These are phyloP conservation scores for Fusarium redolens DNA, from an alignment of 2,329 filamentous ascomycete genomes.

Conservation along the genomic window DNA sequence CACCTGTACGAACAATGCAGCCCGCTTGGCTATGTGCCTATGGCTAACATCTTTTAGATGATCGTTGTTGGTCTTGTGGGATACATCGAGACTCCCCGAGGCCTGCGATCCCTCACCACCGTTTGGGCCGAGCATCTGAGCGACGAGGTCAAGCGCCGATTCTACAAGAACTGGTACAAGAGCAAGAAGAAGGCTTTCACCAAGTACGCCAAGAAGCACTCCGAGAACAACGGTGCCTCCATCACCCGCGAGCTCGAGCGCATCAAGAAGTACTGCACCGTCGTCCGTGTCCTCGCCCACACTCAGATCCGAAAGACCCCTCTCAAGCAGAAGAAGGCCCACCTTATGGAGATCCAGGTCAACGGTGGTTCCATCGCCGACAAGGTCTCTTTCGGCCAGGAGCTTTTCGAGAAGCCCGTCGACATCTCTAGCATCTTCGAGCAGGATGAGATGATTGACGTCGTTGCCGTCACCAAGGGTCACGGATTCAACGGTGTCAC, in stretches of 20 bases:
- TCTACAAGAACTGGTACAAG: constrained; percentile 99
- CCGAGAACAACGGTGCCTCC: constrained; percentile 88
- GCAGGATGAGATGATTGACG: constrained; percentile 99
- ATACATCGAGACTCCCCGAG: constrained; percentile 99
- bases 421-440: constrained; percentile 95
- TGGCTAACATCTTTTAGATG: constrained; percentile 86
- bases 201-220: constrained; percentile 99
- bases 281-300: constrained; percentile 98
- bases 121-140: constrained; percentile 99
- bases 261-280: constrained; percentile 99
- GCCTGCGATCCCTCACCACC: constrained; percentile 98
- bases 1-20: constrained; percentile 92
- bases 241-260: constrained; percentile 98
- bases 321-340: constrained; percentile 99
- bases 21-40: constrained; percentile 81
- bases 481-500: constrained; percentile 99
- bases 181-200: constrained; percentile 99
- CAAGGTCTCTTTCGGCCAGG: constrained; percentile 96
- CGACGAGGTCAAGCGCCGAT: constrained; percentile 98
- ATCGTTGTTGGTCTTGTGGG: constrained; percentile 99
- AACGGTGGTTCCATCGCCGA: constrained; percentile 96
- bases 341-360: constrained; percentile 99
- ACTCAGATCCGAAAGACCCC: constrained; percentile 99
- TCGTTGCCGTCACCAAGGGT: constrained; percentile 99
- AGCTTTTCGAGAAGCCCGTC: constrained; percentile 99